phyloP scores from a whole-genome alignment of 2,329 filamentous ascomycete species.

The Myriangium duriaei region DNA sequence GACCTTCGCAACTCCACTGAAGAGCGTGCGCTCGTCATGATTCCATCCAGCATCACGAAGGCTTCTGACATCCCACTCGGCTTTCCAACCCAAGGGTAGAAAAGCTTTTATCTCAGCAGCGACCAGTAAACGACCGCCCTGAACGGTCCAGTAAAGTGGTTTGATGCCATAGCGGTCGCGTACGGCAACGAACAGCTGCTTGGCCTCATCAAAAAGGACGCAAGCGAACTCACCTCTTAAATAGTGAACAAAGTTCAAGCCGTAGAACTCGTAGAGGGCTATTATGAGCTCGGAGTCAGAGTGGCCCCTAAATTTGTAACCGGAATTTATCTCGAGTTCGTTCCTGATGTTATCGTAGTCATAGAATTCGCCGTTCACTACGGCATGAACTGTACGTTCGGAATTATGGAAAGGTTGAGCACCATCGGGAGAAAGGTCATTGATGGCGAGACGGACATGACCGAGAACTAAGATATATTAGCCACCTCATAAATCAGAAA shows the following conservation, averaged over 20 bases:
- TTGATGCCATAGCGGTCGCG: slow-evolving; percentile 47
- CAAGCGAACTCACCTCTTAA: slow-evolving; percentile 45
- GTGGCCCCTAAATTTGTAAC: slow-evolving; percentile 34
- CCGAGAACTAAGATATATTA: slow-evolving; percentile 27
- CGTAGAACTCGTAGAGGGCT: slow-evolving; percentile 40
- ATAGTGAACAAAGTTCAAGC: slow-evolving; percentile 32
- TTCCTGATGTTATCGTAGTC: slow-evolving; percentile 36
- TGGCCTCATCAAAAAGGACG: slow-evolving; percentile 37
- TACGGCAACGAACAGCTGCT: slow-evolving; percentile 33
- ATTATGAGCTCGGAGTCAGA: slow-evolving; percentile 43
- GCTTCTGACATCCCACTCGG: slow-evolving; percentile 40
- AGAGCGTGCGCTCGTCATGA: slow-evolving; percentile 36
- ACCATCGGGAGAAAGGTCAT: slow-evolving; percentile 37
- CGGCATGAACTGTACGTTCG: slow-evolving; percentile 35
- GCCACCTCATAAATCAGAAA: slow-evolving; percentile 8
- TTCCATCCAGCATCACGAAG: slow-evolving; percentile 34
- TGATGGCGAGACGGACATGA: slow-evolving; percentile 41
- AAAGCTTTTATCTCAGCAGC: slow-evolving; percentile 45
- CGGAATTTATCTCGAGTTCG: slow-evolving; percentile 22
- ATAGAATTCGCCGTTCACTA: slow-evolving; percentile 51
- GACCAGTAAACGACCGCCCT: slow-evolving; percentile 30
- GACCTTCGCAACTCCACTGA: slow-evolving; percentile 36
- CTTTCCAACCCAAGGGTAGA: slow-evolving; percentile 37
- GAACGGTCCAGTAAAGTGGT: slow-evolving; percentile 40
- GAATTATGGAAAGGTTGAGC: slow-evolving; percentile 32